Base-by-base conservation (phyloP, 441 rosid species). In the Syzygium syzygioides region DNA sequence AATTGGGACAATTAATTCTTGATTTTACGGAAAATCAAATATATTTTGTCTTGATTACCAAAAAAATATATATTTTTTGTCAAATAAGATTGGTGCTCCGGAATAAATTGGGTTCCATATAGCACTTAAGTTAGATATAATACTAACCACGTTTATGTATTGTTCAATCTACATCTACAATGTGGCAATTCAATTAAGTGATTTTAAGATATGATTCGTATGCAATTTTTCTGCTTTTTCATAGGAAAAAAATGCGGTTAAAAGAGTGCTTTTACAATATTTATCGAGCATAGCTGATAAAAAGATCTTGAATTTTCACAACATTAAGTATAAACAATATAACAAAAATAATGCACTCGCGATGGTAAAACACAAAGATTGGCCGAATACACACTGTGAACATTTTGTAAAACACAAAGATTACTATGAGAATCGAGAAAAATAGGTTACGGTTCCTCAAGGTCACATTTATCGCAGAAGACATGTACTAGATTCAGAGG, bases 331-430 rank as follows among this genome's bases (percentile, higher is more conserved):
- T 13, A 60, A 28, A 28, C 66, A 28, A 28, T 3, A 7, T n/a
- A 60, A 60, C 32, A 13, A 28, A 60, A 60, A 60, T 28, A 26
- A 59, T 1, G 8, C 64, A 11, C 30, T n/a, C 1, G 3, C 5
- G 28, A 60, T 26, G 96, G 79, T 93, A 95, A 1, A 88, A 91
- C 45, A 91, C 86, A 90, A 34, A 34, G 92, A 68, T 85, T 37
- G 41, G 55, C 37, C 34, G 25, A 85, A 85, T 55, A 32, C 15
- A 85, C 45, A 5, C 5, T 6, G 34, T 85, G 57, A 55, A 85
- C 60, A 55, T 32, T 9, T 53, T 15, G 87, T 54, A 9, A 20
- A 55, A 64, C 68, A 10, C 55, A 54, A 89, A 59, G 50, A 86
- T 37, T 59, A 88, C 64, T 60, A 86, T 37, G 20, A 79, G 80